Base-by-base conservation (phyloP, 116 monocot species). In the Thalassia testudinum region DNA sequence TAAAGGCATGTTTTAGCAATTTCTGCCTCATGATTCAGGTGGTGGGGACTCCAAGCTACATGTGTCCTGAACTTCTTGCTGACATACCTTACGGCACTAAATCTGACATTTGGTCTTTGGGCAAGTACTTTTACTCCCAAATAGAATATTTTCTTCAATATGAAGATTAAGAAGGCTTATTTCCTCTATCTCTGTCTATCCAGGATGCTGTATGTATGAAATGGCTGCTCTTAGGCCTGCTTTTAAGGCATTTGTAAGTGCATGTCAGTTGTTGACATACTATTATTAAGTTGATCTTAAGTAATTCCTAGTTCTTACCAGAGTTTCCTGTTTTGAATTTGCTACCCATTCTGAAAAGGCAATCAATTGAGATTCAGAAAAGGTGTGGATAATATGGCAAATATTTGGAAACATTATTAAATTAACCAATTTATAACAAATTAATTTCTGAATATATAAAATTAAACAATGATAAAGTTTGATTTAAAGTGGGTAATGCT, bases 51-150 rank as follows among this genome's bases (percentile, higher is more conserved):
- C 97, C 97, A 15, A 97, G 97, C 51, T 97, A 97, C 50, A 97
- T 97, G 97, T 97, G 97, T 59, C 97, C 97, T 24, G 97, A 97
- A 68, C 89, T 97, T 79, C 89, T 97, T 52, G 97, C 89, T 61
- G 89, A 97, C 66, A 82, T 97, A 70, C 97, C 97, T 37, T 97
- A 97, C 82, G 97, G 97, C 45, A 73, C 79, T 38, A 97, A 97
- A 38, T 95, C 88, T 56, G 95, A 95, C 63, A 87, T 95, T 24
- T 95, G 95, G 95, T 95, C 95, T 69, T 70, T 95, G 58, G 95
- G 95, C 87, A 69, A 59, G 40, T 20, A 7, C 4, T 45, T 45
- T n/a, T 5, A 6, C 19, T 45, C 4, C 15, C 45, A 45, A 5
- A 2, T n/a, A 45, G 4, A 16, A 45, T 7, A 4, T 45, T 5